These are phyloP conservation scores for Liquidambar formosana DNA, from an alignment of 164 flowering plant species.

Conservation along the genomic window DNA sequence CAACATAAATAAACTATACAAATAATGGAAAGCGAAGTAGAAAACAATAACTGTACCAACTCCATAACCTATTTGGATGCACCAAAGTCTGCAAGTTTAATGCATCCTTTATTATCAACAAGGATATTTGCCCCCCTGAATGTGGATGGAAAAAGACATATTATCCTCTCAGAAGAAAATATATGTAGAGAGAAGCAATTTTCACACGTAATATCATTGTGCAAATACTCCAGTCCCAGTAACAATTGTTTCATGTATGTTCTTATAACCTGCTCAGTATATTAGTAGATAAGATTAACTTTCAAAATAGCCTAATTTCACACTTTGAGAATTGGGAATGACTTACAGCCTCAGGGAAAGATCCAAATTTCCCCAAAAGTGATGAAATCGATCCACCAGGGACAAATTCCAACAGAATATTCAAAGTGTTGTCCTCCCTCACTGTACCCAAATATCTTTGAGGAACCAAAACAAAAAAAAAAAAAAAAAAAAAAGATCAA, in stretches of 20 bases:
- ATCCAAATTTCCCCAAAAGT: constrained; percentile 86
- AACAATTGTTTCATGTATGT: too few relatives aligned
- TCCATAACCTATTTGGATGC: constrained; percentile 93
- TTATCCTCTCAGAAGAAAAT: too few relatives aligned
- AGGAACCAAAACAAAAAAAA: constrained; percentile 12
- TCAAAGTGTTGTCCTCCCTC: constrained; percentile 82
- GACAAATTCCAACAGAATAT: constrained; percentile 91
- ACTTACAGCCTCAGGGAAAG: too few relatives aligned
- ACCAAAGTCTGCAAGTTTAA: too few relatives aligned
- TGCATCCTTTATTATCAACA: too few relatives aligned
- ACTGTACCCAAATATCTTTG: constrained; percentile 96
- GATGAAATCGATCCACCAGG: constrained; percentile 99
- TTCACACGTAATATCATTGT: too few relatives aligned
- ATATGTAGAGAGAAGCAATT: too few relatives aligned
- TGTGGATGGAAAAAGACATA: too few relatives aligned
- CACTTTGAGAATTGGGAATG: background rate
- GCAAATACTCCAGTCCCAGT: constrained; percentile 93
- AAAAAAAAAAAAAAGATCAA: too few relatives aligned
- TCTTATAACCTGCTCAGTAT: too few relatives aligned
- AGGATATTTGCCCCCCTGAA: constrained; percentile 94
- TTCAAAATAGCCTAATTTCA: constrained; percentile 14
- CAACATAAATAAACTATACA: background rate
- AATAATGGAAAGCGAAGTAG: constrained; percentile 4
- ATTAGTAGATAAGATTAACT: too few relatives aligned
- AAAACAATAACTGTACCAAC: constrained; percentile 49